phyloP scores from a whole-genome alignment of 352 stramenopile genomes.

The Globisporangium mamillatum region DNA sequence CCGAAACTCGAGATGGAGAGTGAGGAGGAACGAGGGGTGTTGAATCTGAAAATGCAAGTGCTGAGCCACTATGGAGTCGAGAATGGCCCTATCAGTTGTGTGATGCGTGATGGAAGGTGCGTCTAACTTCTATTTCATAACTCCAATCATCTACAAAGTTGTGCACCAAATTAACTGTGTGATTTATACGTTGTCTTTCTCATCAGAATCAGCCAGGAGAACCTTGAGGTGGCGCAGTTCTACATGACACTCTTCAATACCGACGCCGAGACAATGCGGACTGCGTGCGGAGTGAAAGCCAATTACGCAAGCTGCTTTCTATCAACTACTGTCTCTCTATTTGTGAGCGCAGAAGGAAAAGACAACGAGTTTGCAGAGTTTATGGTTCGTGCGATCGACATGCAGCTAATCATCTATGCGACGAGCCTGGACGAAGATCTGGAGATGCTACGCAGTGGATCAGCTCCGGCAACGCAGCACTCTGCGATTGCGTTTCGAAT shows the following conservation, averaged over 20 bases:
- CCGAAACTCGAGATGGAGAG: slow-evolving; percentile 10
- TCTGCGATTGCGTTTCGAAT: slow-evolving; percentile 44
- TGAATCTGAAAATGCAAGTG: slow-evolving; percentile 26
- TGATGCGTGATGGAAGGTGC: slow-evolving; percentile 34
- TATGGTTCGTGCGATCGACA: slow-evolving; percentile 10
- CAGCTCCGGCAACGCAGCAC: background rate
- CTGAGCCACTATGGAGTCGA: slow-evolving; percentile 31
- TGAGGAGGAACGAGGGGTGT: slow-evolving; percentile 4
- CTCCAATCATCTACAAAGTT: background rate
- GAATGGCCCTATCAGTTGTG: slow-evolving; percentile 26
- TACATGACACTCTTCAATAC: slow-evolving; percentile 30
- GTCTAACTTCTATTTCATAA: background rate
- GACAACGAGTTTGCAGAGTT: slow-evolving; percentile 14
- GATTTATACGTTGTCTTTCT: background rate
- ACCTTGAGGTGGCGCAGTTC: slow-evolving; percentile 26
- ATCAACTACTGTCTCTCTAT: slow-evolving; percentile 9
- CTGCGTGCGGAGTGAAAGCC: slow-evolving; percentile 20
- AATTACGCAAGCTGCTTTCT: slow-evolving; percentile 38
- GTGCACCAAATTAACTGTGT: background rate
- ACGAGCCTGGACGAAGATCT: slow-evolving; percentile 45
- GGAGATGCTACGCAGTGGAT: background rate
- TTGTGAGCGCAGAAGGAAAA: slow-evolving; percentile 4
- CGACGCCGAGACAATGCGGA: slow-evolving; percentile 13
- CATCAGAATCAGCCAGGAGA: slow-evolving; percentile 16
- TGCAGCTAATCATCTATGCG: slow-evolving; percentile 30